Evolutionary conservation across 2,329 filamentous ascomycete genomes (phyloP).

Genomic region (Penicillium freii): DNA sequence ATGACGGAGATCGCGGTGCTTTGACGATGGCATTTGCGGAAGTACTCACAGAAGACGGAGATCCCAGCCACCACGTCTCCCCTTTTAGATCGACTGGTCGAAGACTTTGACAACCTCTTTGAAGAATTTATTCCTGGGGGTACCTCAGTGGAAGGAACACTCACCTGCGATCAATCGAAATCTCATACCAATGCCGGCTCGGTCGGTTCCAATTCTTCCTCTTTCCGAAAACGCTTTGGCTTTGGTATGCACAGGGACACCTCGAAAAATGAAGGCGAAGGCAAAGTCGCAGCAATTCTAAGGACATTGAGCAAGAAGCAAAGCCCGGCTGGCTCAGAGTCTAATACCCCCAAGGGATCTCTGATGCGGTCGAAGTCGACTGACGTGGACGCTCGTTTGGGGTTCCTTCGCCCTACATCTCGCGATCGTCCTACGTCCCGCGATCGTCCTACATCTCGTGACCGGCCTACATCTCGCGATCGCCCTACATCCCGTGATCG

Average conservation of each 20-base stretch:
- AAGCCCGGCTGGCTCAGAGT: slow-evolving; percentile 62
- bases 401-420: slow-evolving; percentile 53
- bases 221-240: slow-evolving; percentile 78
- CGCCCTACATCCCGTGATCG: slow-evolving; percentile 51
- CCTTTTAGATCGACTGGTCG: slow-evolving; percentile 80
- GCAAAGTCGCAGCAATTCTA: slow-evolving; percentile 75
- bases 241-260: slow-evolving; percentile 76
- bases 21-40: slow-evolving; percentile 87
- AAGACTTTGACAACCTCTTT: slow-evolving; percentile 87
- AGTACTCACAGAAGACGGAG: slow-evolving; percentile 73
- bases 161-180: slow-evolving; percentile 57
- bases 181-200: slow-evolving; percentile 68
- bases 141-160: slow-evolving; percentile 44
- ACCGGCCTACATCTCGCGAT: slow-evolving; percentile 41
- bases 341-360: slow-evolving; percentile 65
- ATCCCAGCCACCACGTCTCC: slow-evolving; percentile 84
- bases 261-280: slow-evolving; percentile 68
- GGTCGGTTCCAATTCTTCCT: slow-evolving; percentile 80
- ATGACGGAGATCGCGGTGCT: slow-evolving; percentile 85
- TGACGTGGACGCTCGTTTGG: slow-evolving; percentile 59
- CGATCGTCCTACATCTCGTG: slow-evolving; percentile 54
- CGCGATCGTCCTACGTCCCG: slow-evolving; percentile 49
- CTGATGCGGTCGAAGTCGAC: slow-evolving; percentile 73
- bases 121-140: slow-evolving; percentile 57
- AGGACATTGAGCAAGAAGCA: slow-evolving; percentile 81